Percentiles rank a stretch among this genome's conserved stretches.
These are phyloP conservation scores for Hanseniaspora sp. DNA, from an alignment of 1,139 yeast genomes.

Conservation along the genomic window DNA sequence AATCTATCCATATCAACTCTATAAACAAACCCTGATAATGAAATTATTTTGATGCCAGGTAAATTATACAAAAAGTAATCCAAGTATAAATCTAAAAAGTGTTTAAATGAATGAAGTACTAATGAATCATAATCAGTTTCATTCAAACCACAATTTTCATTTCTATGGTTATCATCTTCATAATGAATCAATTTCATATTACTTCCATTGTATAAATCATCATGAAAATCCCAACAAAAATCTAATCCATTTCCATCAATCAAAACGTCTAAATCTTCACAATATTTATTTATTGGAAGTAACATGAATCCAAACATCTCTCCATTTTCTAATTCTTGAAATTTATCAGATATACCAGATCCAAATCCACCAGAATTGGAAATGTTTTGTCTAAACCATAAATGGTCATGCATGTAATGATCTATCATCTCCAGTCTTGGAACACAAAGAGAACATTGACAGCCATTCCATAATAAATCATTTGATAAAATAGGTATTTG, in stretches of 20 bases:
- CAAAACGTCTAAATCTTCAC: slow-evolving; percentile 6
- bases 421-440: neutral
- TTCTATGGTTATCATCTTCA: slow-evolving; percentile 3
- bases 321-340: slow-evolving; percentile 12
- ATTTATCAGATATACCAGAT: slow-evolving; percentile 8
- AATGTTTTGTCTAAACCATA: slow-evolving; percentile 12
- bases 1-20: slow-evolving; percentile 5
- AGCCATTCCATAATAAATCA: slow-evolving; percentile 13
- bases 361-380: slow-evolving; percentile 15
- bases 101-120: slow-evolving; percentile 7
- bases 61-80: slow-evolving; percentile 5
- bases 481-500: slow-evolving; percentile 13
- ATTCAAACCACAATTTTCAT: neutral
- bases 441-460: slow-evolving; percentile 4
- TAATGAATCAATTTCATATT: slow-evolving; percentile 10
- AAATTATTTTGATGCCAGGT: neutral
- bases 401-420: slow-evolving; percentile 10
- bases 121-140: neutral
- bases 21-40: slow-evolving; percentile 10
- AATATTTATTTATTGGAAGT: slow-evolving; percentile 1
- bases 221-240: slow-evolving; percentile 10
- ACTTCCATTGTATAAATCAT: slow-evolving; percentile 7
- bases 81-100: slow-evolving; percentile 9
- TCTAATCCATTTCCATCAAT: slow-evolving; percentile 9
- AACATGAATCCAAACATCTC: slow-evolving; percentile 13